Percentiles rank a stretch among this genome's conserved stretches.
Evolutionary conservation across 306 rosid genomes (phyloP).

Genomic region (Cicer pinnatifidum): DNA sequence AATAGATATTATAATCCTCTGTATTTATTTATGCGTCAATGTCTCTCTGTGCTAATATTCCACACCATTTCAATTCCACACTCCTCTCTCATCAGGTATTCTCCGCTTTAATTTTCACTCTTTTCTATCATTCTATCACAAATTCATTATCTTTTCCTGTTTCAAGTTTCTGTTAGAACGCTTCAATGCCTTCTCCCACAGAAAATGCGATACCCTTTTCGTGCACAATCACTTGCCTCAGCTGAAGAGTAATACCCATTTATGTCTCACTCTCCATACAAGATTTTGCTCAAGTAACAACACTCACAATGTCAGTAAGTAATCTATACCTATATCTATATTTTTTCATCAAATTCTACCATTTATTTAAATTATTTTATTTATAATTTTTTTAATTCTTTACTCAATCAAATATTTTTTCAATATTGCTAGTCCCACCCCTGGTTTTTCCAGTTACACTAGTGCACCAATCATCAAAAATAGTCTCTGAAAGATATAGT

Average conservation of each 20-base stretch:
- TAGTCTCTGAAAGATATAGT: no score
- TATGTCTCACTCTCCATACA: constrained; percentile 41
- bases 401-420: no score
- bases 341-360: no score
- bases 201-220: constrained; percentile 27
- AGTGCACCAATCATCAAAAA: no score
- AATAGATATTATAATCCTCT: no score
- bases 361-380: no score
- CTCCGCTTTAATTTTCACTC: neutral
- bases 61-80: constrained; percentile 24
- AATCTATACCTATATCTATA: neutral
- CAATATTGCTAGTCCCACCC: no score
- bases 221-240: constrained; percentile 38
- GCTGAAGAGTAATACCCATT: constrained; percentile 10
- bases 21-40: neutral
- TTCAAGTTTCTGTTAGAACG: constrained; percentile 36
- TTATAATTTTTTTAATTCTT: no score
- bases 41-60: constrained; percentile 43
- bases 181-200: constrained; percentile 35
- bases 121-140: neutral
- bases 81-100: constrained; percentile 47
- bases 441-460: no score
- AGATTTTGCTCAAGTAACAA: constrained; percentile 46
- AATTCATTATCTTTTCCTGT: neutral
- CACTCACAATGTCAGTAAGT: constrained; percentile 47